Evolutionary conservation across 768 basidiomycete genomes (phyloP), one percentile per base, ranked within the genome.

Genomic region (Tubosaeta sp.): DNA sequence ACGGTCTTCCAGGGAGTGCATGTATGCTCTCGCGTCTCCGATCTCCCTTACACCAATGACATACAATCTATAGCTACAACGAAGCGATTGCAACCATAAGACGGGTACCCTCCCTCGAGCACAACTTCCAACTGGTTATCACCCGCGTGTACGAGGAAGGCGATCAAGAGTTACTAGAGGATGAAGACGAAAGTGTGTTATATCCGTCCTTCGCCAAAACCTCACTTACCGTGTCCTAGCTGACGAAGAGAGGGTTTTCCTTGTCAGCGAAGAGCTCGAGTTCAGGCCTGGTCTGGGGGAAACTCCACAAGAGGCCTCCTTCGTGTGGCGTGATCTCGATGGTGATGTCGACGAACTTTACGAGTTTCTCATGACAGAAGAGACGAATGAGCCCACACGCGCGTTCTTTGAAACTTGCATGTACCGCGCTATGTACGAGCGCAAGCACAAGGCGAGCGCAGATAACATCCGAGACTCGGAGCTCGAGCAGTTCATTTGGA

Each of bases 121-220:
- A 84, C 76, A 85, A 83, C 70, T 91, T 86, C 66, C 90, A 97
- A 67, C 80, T 99, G 10, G 95, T 97, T 10, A 85, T 97, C 49
- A 97, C 94, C n/a, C 79, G 95, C 54, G 94, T 97, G 1, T 98
- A 91, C 64, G 93, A 98, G 60, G 95, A 98, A 56, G 97, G 93
- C 3, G 95, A 98, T 65, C 93, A 95, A 69, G 89, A 95, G 62
- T 69, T 97, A 38, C 72, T 97, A 16, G 94, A 97, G 62, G 95
- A 97, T 59, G 92, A 95, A 68, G 93, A 93, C 52, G 87, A 90
- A 73, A 88, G 88, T 87, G 57, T 59, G 83, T 72, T 22, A 29
- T 46, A n/a, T 55, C 16, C 27, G 25, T 27, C 45, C 14, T 43
- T 27, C 32, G 22, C 38, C 27, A 1, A 22, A 46, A 2, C 22